Conservation (phyloP, 129 eudicot species). For the Flaveria bidentis region DNA sequence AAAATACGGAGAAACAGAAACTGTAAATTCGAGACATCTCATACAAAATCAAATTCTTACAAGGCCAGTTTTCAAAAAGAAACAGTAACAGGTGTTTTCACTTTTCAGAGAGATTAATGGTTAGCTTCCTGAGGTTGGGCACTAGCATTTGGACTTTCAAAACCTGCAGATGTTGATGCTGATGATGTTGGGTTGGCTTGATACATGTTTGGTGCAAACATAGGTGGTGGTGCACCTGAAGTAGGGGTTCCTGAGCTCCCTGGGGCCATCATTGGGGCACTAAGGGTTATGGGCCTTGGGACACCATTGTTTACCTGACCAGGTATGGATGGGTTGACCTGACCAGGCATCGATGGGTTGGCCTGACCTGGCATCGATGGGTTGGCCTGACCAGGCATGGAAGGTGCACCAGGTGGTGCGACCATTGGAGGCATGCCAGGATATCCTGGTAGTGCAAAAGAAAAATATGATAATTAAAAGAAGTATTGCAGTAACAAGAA, state of each 20-base stretch:
- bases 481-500: not conserved
- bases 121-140: conserved; percentile 51
- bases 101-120: not conserved
- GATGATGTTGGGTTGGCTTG: conserved; percentile 42
- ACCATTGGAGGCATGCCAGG: conserved; percentile 66
- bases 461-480: not conserved
- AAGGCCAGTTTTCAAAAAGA: not conserved
- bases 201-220: conserved; percentile 54
- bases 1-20: not conserved
- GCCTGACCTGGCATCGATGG: conserved; percentile 7
- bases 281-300: conserved; percentile 49
- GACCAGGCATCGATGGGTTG: conserved; percentile 1
- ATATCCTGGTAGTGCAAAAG: conserved; percentile 45
- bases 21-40: not conserved
- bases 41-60: conserved; percentile 11
- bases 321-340: conserved; percentile 32
- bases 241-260: conserved; percentile 52
- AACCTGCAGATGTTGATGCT: conserved; percentile 34
- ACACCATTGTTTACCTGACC: conserved; percentile 44
- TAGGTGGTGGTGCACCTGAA: conserved; percentile 50
- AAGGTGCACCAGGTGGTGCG: conserved; percentile 66
- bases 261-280: conserved; percentile 31
- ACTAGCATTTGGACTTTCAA: conserved; percentile 42
- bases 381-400: conserved; percentile 6
- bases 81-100: not conserved